A percentile compares a stretch with the other conserved stretches of the same genome.
These are phyloP conservation scores for Pilaira anomala DNA, from an alignment of 192 early-diverging fungal genomes.

Conservation along the genomic window DNA sequence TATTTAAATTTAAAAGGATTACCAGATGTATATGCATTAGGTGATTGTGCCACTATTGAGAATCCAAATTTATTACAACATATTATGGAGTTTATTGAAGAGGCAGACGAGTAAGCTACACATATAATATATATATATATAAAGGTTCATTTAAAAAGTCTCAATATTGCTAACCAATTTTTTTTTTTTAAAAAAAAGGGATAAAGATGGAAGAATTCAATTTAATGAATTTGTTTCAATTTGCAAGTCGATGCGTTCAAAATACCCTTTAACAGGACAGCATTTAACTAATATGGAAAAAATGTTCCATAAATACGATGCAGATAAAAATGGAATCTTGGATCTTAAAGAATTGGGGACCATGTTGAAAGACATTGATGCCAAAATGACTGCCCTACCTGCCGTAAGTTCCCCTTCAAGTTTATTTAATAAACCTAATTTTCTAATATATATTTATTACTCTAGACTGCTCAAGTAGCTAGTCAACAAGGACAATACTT, in stretches of 20 bases:
- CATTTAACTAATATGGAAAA: conserved; percentile 47
- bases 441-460: conserved; percentile 1
- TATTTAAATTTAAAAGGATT: conserved; percentile 56
- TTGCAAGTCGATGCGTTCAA: conserved; percentile 38
- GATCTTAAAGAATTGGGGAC: conserved; percentile 48
- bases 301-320: conserved; percentile 47
- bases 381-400: conserved; percentile 48
- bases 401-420: conserved; percentile 52
- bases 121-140: background rate
- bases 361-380: conserved; percentile 53
- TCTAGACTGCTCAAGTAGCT: conserved; percentile 57
- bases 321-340: conserved; percentile 46
- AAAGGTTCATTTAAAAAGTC: too few relatives aligned
- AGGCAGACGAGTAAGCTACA: conserved; percentile 40
- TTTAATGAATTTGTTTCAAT: conserved; percentile 49
- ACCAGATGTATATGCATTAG: conserved; percentile 62
- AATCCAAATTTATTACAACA: conserved; percentile 54
- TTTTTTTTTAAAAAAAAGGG: conserved; percentile 11
- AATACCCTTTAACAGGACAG: conserved; percentile 50
- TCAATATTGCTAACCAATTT: background rate
- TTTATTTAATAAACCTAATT: conserved; percentile 13
- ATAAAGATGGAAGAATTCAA: conserved; percentile 44
- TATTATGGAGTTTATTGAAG: conserved; percentile 44
- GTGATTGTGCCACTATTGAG: conserved; percentile 73
- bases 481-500: conserved; percentile 53